phyloP scores from a whole-genome alignment of 768 basidiomycete species.

The Crassisporium funariophilum region DNA sequence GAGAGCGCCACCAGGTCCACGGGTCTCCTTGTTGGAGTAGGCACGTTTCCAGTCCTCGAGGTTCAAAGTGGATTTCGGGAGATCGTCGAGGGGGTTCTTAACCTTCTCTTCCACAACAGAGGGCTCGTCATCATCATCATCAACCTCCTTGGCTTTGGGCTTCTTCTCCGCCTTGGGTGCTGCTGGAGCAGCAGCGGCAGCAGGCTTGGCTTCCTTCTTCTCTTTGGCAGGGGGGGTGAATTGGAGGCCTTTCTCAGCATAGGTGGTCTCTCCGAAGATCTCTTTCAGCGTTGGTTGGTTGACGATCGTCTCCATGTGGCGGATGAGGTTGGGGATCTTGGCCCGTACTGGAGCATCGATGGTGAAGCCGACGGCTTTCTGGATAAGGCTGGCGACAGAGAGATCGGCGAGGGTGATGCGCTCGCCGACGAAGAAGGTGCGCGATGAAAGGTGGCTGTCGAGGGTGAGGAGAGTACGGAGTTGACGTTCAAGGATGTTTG shows the following conservation, averaged over 20 bases:
- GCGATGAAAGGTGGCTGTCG: conserved; percentile 70
- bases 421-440: conserved; percentile 92
- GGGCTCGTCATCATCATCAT: conserved; percentile 79
- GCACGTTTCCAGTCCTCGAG: conserved; percentile 97
- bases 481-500: conserved; percentile 51
- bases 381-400: conserved; percentile 59
- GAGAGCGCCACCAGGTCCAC: conserved; percentile 75
- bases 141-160: conserved; percentile 59
- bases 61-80: conserved; percentile 87
- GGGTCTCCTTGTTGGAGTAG: conserved; percentile 98
- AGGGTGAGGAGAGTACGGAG: conserved; percentile 63
- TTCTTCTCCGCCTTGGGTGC: conserved; percentile 65
- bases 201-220: conserved; percentile 67
- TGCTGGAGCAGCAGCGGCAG: conserved; percentile 41
- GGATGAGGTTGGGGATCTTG: conserved; percentile 75
- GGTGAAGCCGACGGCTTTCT: conserved; percentile 51
- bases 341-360: conserved; percentile 69
- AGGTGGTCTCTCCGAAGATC: conserved; percentile 61
- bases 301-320: conserved; percentile 83
- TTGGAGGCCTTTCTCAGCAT: conserved; percentile 68
- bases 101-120: conserved; percentile 81
- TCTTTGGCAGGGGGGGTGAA: conserved; percentile 79
- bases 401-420: conserved; percentile 95
- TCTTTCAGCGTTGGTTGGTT: conserved; percentile 80
- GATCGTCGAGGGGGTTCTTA: conserved; percentile 92